phyloP scores from a whole-genome alignment of 306 rosid species.

The Cicer judaicum region DNA sequence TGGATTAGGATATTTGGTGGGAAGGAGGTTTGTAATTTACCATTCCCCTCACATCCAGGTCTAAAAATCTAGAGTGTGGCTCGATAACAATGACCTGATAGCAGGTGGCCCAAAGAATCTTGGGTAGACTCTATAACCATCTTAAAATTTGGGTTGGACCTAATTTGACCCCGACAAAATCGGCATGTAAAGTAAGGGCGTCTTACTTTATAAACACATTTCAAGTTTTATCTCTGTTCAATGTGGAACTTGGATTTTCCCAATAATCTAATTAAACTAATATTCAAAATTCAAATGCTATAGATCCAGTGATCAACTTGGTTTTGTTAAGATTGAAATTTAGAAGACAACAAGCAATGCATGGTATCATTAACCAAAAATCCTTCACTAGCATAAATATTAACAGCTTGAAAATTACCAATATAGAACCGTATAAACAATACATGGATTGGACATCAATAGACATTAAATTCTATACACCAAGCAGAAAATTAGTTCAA shows the following conservation, averaged over 20 bases:
- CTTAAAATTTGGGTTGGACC: too few species aligned
- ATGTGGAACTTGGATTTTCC: too few species aligned
- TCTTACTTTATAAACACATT: too few species aligned
- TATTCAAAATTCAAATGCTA: slow-evolving; percentile 36
- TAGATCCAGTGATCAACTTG: slow-evolving; percentile 32
- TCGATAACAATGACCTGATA: too few species aligned
- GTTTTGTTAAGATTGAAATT: slow-evolving; percentile 16
- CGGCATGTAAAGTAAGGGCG: too few species aligned
- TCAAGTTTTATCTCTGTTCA: too few species aligned
- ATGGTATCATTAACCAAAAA: slow-evolving; percentile 29
- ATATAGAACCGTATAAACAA: slow-evolving; percentile 21
- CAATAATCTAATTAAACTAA: slow-evolving; percentile 14
- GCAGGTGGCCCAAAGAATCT: too few species aligned
- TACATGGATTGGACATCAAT: slow-evolving; percentile 28
- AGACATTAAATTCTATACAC: slow-evolving; percentile 29
- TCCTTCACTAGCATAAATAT: slow-evolving; percentile 15
- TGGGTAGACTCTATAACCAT: too few species aligned
- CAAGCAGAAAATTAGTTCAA: slow-evolving; percentile 21
- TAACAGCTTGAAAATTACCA: slow-evolving; percentile 14
- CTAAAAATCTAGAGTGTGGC: too few species aligned
- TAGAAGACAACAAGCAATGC: slow-evolving; percentile 17
- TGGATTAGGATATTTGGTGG: slow-evolving; percentile 9
- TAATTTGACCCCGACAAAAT: too few species aligned
- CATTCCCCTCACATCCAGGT: not conserved
- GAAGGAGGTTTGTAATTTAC: not conserved